Evolutionary conservation across 2,329 filamentous ascomycete genomes (phyloP), one percentile per base, ranked within the genome.

Genomic region (Fusarium tupiense): DNA sequence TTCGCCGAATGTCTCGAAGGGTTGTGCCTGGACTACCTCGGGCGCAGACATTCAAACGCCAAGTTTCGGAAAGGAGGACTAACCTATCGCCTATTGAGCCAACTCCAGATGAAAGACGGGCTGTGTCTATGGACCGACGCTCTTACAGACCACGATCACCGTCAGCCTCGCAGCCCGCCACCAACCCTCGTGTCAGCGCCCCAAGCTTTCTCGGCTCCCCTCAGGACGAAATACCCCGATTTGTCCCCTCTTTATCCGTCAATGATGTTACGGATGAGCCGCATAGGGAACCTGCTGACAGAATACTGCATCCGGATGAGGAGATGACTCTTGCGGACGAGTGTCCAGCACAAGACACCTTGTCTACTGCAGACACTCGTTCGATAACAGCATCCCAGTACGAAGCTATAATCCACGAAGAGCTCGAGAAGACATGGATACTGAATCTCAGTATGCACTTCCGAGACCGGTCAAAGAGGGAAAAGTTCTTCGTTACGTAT

Each of bases 361-460:
- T 81, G 26, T 82, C 81, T 22, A 76, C 77, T 24, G 67, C 81
- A 29, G 88, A 89, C 74, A 82, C 82, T 5, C 85, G 82, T 29
- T 89, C 88, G 26, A 83, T 87, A 71, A 86, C 87, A 22, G 85
- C 85, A 8, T 87, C 87, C 6, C 84, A 88, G 67, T 89, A 93
- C 77, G 90, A 93, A 61, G 85, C 87, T 60, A 86, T 90, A 77
- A 88, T 98, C 74, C 90, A 93, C 73, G 90, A 93, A 72, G 96
- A 98, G 82, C 88, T 98, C 63, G 95, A 98, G 79, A 90, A 88
- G 69, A 92, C 90, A 79, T 99, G 96, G 96, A 98, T 99, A 69
- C 86, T 99, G 76, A 99, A 99, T 80, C 88, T 98, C 69, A 98
- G 95, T 83, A 98, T 99, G 96, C 95, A 98, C 82, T 99, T 98